phyloP scores from a whole-genome alignment of 208 protist genomes.

The Leishmania aethiopica region DNA sequence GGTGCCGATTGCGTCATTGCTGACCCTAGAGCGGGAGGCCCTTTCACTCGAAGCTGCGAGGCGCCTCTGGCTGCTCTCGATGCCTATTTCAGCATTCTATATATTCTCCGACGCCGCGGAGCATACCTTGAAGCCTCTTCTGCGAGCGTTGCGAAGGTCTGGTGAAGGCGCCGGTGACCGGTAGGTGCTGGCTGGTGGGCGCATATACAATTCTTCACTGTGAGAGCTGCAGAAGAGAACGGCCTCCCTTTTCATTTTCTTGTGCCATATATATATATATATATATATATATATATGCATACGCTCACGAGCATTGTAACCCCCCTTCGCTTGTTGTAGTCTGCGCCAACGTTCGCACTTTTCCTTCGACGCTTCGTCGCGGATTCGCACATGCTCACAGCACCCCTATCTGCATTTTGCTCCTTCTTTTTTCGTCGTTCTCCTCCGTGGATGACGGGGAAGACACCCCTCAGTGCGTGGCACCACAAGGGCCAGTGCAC shows the following conservation, averaged over 20 bases:
- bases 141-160: not conserved
- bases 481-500: not conserved
- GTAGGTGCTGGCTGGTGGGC: not conserved
- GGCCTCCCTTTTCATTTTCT: not conserved
- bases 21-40: not conserved
- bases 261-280: not conserved
- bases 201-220: not conserved
- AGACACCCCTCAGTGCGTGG: not conserved
- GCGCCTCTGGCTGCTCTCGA: not conserved
- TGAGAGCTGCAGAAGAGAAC: not conserved
- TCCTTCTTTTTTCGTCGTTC: not conserved
- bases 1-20: not conserved
- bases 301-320: not conserved
- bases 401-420: not conserved
- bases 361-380: not conserved
- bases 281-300: not conserved
- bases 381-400: not conserved
- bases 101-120: not conserved
- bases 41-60: not conserved
- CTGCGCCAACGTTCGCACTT: not conserved
- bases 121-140: not conserved
- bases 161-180: not conserved
- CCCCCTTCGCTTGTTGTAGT: not conserved
- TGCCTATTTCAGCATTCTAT: not conserved
- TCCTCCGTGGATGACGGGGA: not conserved